Conservation (phyloP, 176 grass and related monocot genomes). For the Pontederia crassipes region DNA sequence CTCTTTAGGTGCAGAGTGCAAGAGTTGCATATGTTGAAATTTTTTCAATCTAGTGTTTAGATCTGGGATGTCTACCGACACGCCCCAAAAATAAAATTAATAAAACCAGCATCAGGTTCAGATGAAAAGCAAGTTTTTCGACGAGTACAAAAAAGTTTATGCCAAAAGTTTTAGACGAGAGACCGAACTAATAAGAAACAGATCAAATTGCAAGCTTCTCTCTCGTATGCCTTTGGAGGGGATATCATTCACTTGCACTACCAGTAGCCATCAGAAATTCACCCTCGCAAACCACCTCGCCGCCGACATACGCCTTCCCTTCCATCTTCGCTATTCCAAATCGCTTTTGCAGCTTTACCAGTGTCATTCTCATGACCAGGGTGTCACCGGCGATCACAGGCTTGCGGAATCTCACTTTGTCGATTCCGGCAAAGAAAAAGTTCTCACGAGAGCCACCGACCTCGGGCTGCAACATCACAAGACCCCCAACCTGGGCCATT, state of each 20-base stretch:
- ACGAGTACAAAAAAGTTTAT: too few species aligned
- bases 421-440: slow-evolving; percentile 85
- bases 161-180: too few species aligned
- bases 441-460: slow-evolving; percentile 83
- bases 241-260: slow-evolving; percentile 2
- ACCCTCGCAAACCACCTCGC: slow-evolving; percentile 76
- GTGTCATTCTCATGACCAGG: slow-evolving; percentile 93
- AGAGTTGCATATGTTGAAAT: too few species aligned
- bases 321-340: slow-evolving; percentile 96
- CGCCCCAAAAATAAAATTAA: too few species aligned
- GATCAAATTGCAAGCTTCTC: too few species aligned
- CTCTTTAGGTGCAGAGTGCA: too few species aligned
- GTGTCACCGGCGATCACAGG: slow-evolving; percentile 93
- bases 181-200: too few species aligned
- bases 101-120: too few species aligned
- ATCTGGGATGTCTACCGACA: too few species aligned
- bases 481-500: slow-evolving; percentile 88
- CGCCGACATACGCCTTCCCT: slow-evolving; percentile 92
- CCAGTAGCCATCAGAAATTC: slow-evolving; percentile 73
- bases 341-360: slow-evolving; percentile 73
- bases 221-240: neutral
- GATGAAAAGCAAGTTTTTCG: too few species aligned
- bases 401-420: slow-evolving; percentile 86
- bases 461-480: slow-evolving; percentile 91
- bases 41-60: too few species aligned